Base-by-base conservation (phyloP, 1,284 basidiomycete species). In the Melampsora occidentalis region DNA sequence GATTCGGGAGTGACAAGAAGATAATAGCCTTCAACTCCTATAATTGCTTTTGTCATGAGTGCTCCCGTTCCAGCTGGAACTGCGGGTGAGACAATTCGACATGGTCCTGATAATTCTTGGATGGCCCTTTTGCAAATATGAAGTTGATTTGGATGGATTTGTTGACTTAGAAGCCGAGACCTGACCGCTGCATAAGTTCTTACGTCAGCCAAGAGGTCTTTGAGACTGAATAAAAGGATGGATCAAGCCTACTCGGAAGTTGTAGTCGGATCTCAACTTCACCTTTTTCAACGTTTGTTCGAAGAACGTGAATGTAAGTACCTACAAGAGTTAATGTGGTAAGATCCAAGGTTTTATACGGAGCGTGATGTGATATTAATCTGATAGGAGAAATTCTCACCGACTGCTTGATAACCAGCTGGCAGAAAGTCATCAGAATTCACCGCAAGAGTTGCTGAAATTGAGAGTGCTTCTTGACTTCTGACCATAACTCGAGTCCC, bases 401-500 rank as follows among this genome's bases (percentile, higher is more conserved):
- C 28, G 18, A 35, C 62, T 63, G 33, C 62, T 63, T 63, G 62
- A 35, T 31, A 63, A 10, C 33, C 62, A 63, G 10, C 33, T 9
- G 62, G 62, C 20, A 63, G 10, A 63, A 63, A 35, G 7, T 16
- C 28, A 20, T 33, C 62, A 31, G 33, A 22, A 2, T 20, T 63
- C n/a, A 31, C 28, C 10, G 28, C 22, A 63, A 63, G 33, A 35
- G 5, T 31, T 14, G 28, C 20, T 20, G 25, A 22, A 31, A 63
- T 33, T 10, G 22, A 31, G 6, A 63, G 25, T 31, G 62, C 62
- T 28, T 20, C 28, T 31, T 63, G 28, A 31, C 28, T 63, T 35
- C 62, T 63, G 62, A 63, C 33, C 62, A 63, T 63, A 6, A 63
- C 28, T 63, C 62, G 25, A 6, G 62, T 63, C 7, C 62, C 62